These are phyloP conservation scores for Penicillium fuscoglaucum DNA, from an alignment of 2,329 filamentous ascomycete genomes.

Conservation along the genomic window DNA sequence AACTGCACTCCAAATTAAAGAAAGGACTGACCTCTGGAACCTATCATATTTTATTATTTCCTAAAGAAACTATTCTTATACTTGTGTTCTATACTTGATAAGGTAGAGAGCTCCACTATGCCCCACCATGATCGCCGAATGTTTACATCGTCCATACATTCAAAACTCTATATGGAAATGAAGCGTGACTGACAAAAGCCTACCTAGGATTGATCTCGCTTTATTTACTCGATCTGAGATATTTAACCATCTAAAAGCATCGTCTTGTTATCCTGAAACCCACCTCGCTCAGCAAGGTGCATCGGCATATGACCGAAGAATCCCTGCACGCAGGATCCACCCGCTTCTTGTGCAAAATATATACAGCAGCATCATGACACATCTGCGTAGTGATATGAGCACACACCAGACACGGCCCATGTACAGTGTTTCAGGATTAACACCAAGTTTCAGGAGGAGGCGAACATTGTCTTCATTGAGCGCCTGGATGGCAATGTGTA, in stretches of 20 bases:
- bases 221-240: neutral
- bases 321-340: neutral
- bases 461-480: neutral
- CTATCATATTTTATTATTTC: neutral
- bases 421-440: neutral
- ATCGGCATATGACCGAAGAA: neutral
- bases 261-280: neutral
- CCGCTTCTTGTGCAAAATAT: neutral
- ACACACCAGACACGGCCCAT: neutral
- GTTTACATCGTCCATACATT: neutral
- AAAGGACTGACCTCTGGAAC: neutral
- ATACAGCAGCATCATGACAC: neutral
- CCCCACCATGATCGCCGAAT: neutral
- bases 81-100: neutral
- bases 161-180: neutral
- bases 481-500: neutral
- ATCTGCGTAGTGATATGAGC: neutral
- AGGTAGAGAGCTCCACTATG: constrained; percentile 5
- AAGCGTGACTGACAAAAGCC: neutral
- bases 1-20: neutral
- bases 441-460: neutral
- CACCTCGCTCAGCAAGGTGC: neutral
- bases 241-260: neutral
- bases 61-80: neutral
- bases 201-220: neutral